phyloP scores from a whole-genome alignment of 345 rosid genomes.

The Luvunga scandens region DNA sequence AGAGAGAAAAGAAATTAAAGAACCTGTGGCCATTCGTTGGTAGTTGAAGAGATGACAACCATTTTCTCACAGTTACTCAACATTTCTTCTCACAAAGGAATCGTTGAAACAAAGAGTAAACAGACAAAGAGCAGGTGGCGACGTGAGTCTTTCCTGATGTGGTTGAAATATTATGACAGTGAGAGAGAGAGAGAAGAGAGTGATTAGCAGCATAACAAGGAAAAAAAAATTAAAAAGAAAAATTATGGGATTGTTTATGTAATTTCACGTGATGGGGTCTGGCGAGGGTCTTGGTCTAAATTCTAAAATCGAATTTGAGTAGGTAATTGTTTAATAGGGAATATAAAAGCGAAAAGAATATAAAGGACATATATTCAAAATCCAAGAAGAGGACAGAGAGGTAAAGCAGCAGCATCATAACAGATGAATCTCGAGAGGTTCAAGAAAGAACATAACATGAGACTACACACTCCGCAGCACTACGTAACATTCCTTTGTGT shows the following conservation, averaged over 20 bases:
- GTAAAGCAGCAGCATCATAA: slow-evolving; percentile 33
- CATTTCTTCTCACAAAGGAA: slow-evolving; percentile 52
- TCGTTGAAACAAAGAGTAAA: slow-evolving; percentile 63
- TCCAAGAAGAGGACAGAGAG: slow-evolving; percentile 40
- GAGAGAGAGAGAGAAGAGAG: not conserved
- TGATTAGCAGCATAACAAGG: slow-evolving; percentile 7
- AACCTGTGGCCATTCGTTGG: slow-evolving; percentile 68
- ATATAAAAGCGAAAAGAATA: slow-evolving; percentile 14
- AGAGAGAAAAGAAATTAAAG: slow-evolving; percentile 28
- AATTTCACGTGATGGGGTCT: slow-evolving; percentile 43
- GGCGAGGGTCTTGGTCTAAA: slow-evolving; percentile 4
- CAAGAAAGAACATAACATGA: slow-evolving; percentile 40
- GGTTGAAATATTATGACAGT: slow-evolving; percentile 16
- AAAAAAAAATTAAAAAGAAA: not conserved
- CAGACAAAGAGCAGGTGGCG: slow-evolving; percentile 74
- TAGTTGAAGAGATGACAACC: slow-evolving; percentile 56
- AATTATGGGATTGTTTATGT: slow-evolving; percentile 3
- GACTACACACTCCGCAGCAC: slow-evolving; percentile 41
- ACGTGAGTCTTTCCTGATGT: slow-evolving; percentile 42
- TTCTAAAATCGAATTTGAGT: slow-evolving; percentile 16
- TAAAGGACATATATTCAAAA: slow-evolving; percentile 37
- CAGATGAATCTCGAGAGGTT: slow-evolving; percentile 65
- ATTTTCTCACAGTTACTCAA: slow-evolving; percentile 55
- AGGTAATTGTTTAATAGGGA: not conserved
- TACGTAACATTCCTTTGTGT: slow-evolving; percentile 60